Percentiles rank a stretch among this genome's conserved stretches.
phyloP scores from a whole-genome alignment of 805 yeast species.

The Zygosaccharomyces kombuchaensis region DNA sequence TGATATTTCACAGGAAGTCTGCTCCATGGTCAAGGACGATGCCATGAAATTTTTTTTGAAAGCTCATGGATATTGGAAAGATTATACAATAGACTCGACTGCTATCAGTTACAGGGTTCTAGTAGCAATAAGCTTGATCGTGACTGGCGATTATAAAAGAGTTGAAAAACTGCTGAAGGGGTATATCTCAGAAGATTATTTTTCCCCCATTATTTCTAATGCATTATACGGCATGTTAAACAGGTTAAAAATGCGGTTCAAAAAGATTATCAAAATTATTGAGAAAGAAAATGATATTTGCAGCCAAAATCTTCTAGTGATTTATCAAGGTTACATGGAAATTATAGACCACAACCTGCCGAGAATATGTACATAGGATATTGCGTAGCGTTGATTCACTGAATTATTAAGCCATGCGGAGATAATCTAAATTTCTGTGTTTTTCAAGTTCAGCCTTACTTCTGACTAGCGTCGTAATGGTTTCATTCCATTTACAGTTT shows the following conservation, averaged over 20 bases:
- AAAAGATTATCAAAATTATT: background rate
- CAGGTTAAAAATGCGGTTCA: background rate
- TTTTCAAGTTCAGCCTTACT: constrained; percentile 25
- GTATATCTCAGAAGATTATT: constrained; percentile 28
- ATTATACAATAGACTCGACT: constrained; percentile 56
- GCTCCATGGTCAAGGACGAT: constrained; percentile 31
- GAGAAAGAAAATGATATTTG: constrained; percentile 9
- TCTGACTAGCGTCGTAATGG: constrained; percentile 45
- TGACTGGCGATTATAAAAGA: constrained; percentile 22
- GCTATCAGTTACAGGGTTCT: constrained; percentile 68
- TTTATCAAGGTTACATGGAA: constrained; percentile 21
- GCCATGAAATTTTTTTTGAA: constrained; percentile 45
- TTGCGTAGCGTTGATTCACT: background rate
- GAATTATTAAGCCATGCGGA: constrained; percentile 11
- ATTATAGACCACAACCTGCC: constrained; percentile 16
- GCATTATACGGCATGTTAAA: constrained; percentile 2
- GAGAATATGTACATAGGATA: background rate
- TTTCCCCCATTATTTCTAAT: constrained; percentile 12
- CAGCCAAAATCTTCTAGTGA: constrained; percentile 13
- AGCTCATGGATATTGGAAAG: constrained; percentile 58
- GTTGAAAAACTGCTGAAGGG: constrained; percentile 29
- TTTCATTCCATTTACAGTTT: constrained; percentile 45
- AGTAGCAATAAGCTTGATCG: constrained; percentile 61
- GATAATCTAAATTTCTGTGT: constrained; percentile 21
- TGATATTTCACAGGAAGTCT: constrained; percentile 51